A percentile compares a stretch with the other conserved stretches of the same genome.
phyloP scores from a whole-genome alignment of 2,329 filamentous ascomycete genomes.

The Orbilia javanica region DNA sequence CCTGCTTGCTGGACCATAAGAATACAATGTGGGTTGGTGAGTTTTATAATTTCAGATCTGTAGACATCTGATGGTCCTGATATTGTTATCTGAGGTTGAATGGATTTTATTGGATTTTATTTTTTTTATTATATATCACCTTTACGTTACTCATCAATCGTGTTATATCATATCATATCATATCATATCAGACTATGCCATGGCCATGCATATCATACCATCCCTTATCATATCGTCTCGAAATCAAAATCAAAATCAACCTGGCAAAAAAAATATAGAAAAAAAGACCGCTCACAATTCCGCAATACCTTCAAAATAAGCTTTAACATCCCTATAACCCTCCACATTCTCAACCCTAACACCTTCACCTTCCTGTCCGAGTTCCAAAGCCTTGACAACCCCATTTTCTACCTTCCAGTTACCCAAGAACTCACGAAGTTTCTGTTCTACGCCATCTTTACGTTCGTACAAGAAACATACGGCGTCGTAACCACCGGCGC shows the following conservation, averaged over 20 bases:
- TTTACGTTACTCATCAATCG: not conserved
- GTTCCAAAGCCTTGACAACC: constrained; percentile 76
- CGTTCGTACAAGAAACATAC: constrained; percentile 83
- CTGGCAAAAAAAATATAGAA: too few species aligned
- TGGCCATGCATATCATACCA: too few species aligned
- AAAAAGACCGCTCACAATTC: too few species aligned
- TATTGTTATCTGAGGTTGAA: too few species aligned
- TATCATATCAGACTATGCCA: too few species aligned
- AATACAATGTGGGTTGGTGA: too few species aligned
- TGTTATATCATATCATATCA: not conserved
- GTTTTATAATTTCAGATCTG: too few species aligned
- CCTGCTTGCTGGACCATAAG: not conserved
- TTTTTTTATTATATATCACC: too few species aligned
- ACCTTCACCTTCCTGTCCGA: constrained; percentile 80
- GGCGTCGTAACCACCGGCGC: constrained; percentile 93
- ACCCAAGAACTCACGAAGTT: constrained; percentile 73
- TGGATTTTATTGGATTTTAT: too few species aligned
- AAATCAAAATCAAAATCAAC: too few species aligned
- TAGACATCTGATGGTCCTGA: too few species aligned
- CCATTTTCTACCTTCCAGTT: constrained; percentile 69
- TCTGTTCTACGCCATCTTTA: constrained; percentile 73
- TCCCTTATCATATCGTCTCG: too few species aligned
- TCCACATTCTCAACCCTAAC: constrained; percentile 63
- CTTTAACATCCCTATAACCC: constrained; percentile 57
- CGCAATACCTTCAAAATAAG: constrained; percentile 23